Evolutionary conservation across 2,329 filamentous ascomycete species (phyloP).

Genomic region (Aspergillus brasiliensis): DNA sequence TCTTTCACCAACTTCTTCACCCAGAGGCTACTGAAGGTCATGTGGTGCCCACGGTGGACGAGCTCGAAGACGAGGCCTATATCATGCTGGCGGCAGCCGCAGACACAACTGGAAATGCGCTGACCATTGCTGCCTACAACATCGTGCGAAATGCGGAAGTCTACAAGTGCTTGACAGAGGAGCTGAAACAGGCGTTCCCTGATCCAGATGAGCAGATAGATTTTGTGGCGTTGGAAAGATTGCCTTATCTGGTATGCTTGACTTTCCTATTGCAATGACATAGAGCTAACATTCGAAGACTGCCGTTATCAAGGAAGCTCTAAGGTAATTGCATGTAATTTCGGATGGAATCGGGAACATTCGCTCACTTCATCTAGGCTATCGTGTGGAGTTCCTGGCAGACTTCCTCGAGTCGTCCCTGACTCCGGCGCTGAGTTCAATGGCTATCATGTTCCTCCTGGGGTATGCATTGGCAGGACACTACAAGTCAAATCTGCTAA

Average conservation of each 20-base stretch:
- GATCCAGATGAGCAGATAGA: slow-evolving; percentile 26
- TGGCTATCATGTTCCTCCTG: slow-evolving; percentile 34
- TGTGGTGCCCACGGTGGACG: slow-evolving; percentile 20
- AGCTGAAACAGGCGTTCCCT: slow-evolving; percentile 36
- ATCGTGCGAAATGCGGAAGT: slow-evolving; percentile 30
- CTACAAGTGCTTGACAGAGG: slow-evolving; percentile 25
- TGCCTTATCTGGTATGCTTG: slow-evolving; percentile 35
- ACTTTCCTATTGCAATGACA: not conserved
- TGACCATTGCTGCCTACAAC: slow-evolving; percentile 36
- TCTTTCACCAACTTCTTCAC: slow-evolving; percentile 24
- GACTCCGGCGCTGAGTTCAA: slow-evolving; percentile 33
- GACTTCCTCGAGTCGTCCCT: slow-evolving; percentile 39
- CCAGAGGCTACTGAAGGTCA: slow-evolving; percentile 20
- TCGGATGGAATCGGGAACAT: not conserved
- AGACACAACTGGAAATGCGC: slow-evolving; percentile 39
- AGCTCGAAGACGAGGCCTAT: slow-evolving; percentile 33
- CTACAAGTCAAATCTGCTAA: not conserved
- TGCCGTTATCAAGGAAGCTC: slow-evolving; percentile 39
- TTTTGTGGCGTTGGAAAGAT: slow-evolving; percentile 34
- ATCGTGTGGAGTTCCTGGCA: slow-evolving; percentile 36
- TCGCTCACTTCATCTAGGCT: slow-evolving; percentile 19
- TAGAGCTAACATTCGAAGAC: slow-evolving; percentile 22
- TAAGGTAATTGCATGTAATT: slow-evolving; percentile 28
- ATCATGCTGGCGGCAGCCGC: slow-evolving; percentile 33
- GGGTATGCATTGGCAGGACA: slow-evolving; percentile 21